These are phyloP conservation scores for Tagetes erecta DNA, from an alignment of 129 eudicot genomes.

Conservation along the genomic window DNA sequence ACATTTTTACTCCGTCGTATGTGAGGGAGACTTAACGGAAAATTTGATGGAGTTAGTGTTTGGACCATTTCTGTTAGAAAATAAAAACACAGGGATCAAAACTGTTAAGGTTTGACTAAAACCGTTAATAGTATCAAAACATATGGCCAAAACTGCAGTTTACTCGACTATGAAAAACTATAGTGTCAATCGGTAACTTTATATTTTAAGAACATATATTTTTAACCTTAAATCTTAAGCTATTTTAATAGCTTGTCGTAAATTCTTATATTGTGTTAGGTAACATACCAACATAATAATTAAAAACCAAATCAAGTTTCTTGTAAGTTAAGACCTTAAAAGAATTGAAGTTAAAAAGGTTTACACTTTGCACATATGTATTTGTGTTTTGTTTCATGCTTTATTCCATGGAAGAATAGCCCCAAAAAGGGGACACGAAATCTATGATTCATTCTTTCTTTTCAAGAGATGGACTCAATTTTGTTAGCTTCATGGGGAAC, in stretches of 20 bases:
- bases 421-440: neutral
- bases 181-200: neutral
- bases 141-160: too few relatives aligned
- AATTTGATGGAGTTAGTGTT: too few relatives aligned
- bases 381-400: constrained; percentile 11
- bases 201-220: neutral
- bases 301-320: constrained; percentile 15
- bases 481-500: constrained; percentile 15
- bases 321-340: constrained; percentile 1
- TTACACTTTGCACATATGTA: constrained; percentile 21
- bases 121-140: too few relatives aligned
- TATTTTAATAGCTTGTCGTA: neutral
- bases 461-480: neutral
- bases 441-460: constrained; percentile 11
- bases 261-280: neutral
- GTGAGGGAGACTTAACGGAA: too few relatives aligned
- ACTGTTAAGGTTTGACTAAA: too few relatives aligned
- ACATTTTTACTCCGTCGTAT: too few relatives aligned
- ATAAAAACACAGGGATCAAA: too few relatives aligned
- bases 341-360: neutral
- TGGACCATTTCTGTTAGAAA: too few relatives aligned
- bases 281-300: constrained; percentile 19
- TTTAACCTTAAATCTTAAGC: neutral
- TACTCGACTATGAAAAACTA: too few relatives aligned
- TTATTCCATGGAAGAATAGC: constrained; percentile 10